These are phyloP conservation scores for Oryza glaberrima DNA, from an alignment of 176 grass and related monocot species.

Conservation along the genomic window DNA sequence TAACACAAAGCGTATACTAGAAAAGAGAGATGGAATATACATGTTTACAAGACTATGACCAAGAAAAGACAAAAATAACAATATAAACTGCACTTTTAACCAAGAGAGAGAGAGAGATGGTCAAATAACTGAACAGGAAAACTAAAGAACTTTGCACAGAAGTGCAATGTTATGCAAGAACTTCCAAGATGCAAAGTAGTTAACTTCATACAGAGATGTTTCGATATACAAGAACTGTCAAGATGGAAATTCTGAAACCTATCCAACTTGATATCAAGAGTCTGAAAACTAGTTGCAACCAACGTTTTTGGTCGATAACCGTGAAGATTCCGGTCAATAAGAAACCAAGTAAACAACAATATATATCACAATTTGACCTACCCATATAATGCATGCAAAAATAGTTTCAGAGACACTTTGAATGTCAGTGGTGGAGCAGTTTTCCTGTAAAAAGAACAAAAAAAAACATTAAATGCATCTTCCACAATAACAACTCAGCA, in stretches of 20 bases:
- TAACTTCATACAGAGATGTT: background rate
- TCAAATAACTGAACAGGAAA: background rate
- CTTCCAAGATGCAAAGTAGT: background rate
- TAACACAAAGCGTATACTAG: background rate
- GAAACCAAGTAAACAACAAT: background rate
- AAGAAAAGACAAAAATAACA: background rate
- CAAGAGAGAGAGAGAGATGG: background rate
- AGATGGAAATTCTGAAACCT: background rate
- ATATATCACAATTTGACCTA: slow-evolving; percentile 13
- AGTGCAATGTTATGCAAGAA: background rate
- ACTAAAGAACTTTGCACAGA: background rate
- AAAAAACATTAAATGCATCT: background rate
- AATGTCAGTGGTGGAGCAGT: slow-evolving; percentile 42
- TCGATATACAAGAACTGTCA: background rate
- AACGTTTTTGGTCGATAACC: background rate
- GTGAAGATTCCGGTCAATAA: background rate
- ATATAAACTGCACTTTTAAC: background rate
- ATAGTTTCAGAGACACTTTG: slow-evolving; percentile 45
- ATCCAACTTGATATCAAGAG: background rate
- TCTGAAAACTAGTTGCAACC: background rate
- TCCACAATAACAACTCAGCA: background rate
- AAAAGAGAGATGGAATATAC: background rate
- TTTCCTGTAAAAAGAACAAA: slow-evolving; percentile 39
- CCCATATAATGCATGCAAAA: slow-evolving; percentile 49
- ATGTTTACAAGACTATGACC: background rate